Conservation (phyloP, 495 filamentous ascomycete species). For the Lophiotrema nucula region DNA sequence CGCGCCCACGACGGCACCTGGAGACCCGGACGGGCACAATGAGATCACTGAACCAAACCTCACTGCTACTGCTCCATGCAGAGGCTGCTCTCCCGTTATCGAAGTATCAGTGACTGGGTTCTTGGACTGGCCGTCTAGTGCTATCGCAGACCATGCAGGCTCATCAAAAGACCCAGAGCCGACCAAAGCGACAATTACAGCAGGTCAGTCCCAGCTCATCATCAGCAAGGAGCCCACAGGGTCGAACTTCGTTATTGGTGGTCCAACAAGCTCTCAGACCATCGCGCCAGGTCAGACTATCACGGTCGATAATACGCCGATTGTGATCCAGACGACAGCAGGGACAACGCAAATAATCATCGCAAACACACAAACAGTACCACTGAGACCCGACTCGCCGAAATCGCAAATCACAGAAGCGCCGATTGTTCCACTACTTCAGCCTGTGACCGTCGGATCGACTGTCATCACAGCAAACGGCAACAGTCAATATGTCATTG, state of each 20-base stretch:
- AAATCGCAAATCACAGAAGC: background rate
- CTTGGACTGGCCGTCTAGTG: conserved; percentile 3
- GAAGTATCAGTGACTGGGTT: conserved; percentile 19
- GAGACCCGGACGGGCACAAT: conserved; percentile 24
- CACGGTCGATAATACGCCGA: conserved; percentile 24
- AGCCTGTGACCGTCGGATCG: conserved; percentile 12
- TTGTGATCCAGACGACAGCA: conserved; percentile 22
- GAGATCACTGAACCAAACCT: conserved; percentile 26
- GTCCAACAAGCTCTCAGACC: conserved; percentile 14
- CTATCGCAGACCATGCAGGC: conserved; percentile 17
- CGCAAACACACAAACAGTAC: conserved; percentile 13
- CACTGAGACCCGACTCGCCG: conserved; percentile 3
- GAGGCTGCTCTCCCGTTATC: conserved; percentile 27
- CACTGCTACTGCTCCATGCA: conserved; percentile 14
- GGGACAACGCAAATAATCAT: conserved; percentile 21
- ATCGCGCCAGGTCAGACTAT: conserved; percentile 23
- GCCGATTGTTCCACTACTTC: conserved; percentile 8
- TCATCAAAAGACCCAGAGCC: background rate
- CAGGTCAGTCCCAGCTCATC: conserved; percentile 20
- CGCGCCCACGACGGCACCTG: conserved; percentile 8
- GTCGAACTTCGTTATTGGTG: conserved; percentile 6
- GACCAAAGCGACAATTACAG: conserved; percentile 22
- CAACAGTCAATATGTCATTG: conserved; percentile 13
- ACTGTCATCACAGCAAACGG: background rate
- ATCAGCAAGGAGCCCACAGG: conserved; percentile 17